phyloP scores from a whole-genome alignment of 1,284 basidiomycete genomes.

The Fomitiporia mediterranea region DNA sequence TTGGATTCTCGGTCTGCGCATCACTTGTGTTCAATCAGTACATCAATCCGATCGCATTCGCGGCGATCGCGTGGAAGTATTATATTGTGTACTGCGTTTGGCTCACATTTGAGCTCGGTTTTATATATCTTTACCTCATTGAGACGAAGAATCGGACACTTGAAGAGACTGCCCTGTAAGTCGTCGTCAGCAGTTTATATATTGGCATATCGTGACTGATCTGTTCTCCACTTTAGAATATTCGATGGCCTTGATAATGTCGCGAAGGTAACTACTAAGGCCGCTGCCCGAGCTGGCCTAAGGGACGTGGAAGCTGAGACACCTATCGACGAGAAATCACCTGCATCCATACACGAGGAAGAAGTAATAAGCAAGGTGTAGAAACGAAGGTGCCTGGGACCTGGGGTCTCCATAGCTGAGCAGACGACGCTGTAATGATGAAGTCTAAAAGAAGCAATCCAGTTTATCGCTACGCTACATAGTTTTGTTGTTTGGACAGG shows the following conservation, averaged over 20 bases:
- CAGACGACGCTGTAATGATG: too few relatives aligned
- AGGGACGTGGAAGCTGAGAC: background rate
- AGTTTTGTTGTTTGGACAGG: too few relatives aligned
- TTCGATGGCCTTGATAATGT: slow-evolving; percentile 22
- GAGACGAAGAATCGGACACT: slow-evolving; percentile 24
- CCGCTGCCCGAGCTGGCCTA: slow-evolving; percentile 13
- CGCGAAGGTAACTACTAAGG: slow-evolving; percentile 14
- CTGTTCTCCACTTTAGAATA: slow-evolving; percentile 11
- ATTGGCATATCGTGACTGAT: background rate
- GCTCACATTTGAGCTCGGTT: slow-evolving; percentile 34
- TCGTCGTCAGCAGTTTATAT: background rate
- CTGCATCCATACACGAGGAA: background rate
- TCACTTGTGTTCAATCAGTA: slow-evolving; percentile 39
- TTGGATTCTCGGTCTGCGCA: slow-evolving; percentile 26
- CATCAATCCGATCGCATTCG: slow-evolving; percentile 30
- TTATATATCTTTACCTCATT: slow-evolving; percentile 27
- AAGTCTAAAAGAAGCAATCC: too few relatives aligned
- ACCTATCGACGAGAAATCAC: background rate
- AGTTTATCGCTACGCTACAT: too few relatives aligned
- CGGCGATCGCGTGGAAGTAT: slow-evolving; percentile 32
- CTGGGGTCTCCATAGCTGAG: too few relatives aligned
- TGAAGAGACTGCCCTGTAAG: slow-evolving; percentile 21
- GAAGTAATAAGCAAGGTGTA: background rate
- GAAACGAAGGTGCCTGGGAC: background rate
- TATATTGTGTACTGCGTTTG: slow-evolving; percentile 28